Percentiles rank a stretch among this genome's conserved stretches.
These are phyloP conservation scores for Kickxella alabastrina DNA, from an alignment of 192 early-diverging fungal genomes.

Conservation along the genomic window DNA sequence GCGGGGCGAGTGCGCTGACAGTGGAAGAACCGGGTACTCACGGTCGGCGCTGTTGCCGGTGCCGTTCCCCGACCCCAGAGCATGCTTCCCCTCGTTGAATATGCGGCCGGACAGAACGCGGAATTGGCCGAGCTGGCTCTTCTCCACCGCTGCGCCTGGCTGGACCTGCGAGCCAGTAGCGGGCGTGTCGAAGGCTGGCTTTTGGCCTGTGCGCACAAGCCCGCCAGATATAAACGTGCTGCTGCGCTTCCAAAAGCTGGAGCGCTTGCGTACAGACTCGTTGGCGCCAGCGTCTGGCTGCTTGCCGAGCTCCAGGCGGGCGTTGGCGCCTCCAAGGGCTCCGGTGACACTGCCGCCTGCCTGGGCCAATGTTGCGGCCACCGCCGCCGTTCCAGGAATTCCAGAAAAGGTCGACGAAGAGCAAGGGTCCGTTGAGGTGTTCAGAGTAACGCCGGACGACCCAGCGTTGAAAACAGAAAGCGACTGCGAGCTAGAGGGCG, in stretches of 20 bases:
- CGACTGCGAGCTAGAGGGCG: not conserved
- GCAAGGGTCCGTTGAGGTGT: not conserved
- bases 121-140: constrained; percentile 26
- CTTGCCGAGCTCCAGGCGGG: not conserved
- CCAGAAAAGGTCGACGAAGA: no score
- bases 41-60: constrained; percentile 1
- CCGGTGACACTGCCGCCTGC: not conserved
- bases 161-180: constrained; percentile 2
- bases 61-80: not conserved
- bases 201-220: constrained; percentile 22
- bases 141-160: constrained; percentile 1
- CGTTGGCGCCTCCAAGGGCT: no score
- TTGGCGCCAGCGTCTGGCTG: constrained; percentile 2
- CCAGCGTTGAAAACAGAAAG: constrained; percentile 9
- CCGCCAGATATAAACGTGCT: constrained; percentile 42
- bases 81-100: constrained; percentile 19
- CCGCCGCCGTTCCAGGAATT: not conserved
- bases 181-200: constrained; percentile 4
- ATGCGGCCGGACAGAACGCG: constrained; percentile 36
- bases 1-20: constrained; percentile 36
- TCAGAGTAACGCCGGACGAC: constrained; percentile 13
- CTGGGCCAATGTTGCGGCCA: not conserved
- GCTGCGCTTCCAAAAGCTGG: constrained; percentile 50
- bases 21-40: constrained; percentile 10
- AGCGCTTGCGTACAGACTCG: constrained; percentile 38